phyloP scores from a whole-genome alignment of 1,284 basidiomycete genomes.

The Schizophyllum commune region DNA sequence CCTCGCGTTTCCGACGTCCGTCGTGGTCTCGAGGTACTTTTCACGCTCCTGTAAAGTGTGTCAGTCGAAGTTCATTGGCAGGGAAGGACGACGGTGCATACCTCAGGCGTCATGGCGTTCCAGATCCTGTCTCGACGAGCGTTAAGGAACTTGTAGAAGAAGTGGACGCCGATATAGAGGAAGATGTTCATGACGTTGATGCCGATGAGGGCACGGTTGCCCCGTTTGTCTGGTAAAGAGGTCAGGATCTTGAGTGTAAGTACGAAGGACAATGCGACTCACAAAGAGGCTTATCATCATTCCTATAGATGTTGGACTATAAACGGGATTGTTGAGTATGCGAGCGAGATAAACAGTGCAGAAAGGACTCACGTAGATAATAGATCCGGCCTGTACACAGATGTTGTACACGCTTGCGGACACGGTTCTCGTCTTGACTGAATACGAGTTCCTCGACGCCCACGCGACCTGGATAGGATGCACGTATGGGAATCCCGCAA shows the following conservation, averaged over 20 bases:
- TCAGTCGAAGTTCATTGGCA: neutral
- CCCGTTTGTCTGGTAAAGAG: constrained; percentile 32
- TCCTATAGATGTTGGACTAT: constrained; percentile 38
- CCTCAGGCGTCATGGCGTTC: constrained; percentile 29
- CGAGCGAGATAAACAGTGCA: too few relatives aligned
- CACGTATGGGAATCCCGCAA: constrained; percentile 43
- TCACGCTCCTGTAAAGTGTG: constrained; percentile 35
- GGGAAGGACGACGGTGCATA: constrained; percentile 3
- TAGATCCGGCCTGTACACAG: constrained; percentile 37
- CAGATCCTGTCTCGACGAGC: constrained; percentile 42
- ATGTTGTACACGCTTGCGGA: constrained; percentile 56
- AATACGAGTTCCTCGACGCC: constrained; percentile 53
- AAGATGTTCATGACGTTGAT: constrained; percentile 39
- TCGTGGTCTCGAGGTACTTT: constrained; percentile 49
- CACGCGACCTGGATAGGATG: constrained; percentile 50
- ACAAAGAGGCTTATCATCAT: constrained; percentile 45
- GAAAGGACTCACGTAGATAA: neutral
- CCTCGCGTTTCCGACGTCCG: constrained; percentile 47
- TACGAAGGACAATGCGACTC: constrained; percentile 12
- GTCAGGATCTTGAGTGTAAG: neutral
- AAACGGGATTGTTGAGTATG: neutral
- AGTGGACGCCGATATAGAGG: constrained; percentile 41
- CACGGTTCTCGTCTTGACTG: constrained; percentile 48
- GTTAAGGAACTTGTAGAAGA: constrained; percentile 52
- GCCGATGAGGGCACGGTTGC: constrained; percentile 36